Evolutionary conservation across 2,329 filamentous ascomycete genomes (phyloP), one percentile per base, ranked within the genome.

Genomic region (Nothophoma quercina): DNA sequence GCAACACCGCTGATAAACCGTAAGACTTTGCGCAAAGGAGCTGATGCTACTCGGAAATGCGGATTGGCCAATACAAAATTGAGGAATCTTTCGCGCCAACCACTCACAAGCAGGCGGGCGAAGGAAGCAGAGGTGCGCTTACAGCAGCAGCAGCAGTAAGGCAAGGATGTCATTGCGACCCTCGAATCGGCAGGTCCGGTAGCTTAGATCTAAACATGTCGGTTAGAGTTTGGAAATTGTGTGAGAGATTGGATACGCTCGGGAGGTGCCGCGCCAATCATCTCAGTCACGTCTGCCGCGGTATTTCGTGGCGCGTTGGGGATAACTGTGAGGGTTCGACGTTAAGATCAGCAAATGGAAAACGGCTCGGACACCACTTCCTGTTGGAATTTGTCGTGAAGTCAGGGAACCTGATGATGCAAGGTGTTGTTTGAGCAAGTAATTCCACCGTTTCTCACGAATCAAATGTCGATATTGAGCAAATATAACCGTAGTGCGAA

Each of bases 251-350:
- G 29, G 22, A 30, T 29, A 19, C 8, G 25, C 23, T 51, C 49
- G 49, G 49, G 28, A 23, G 23, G n/a, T 9, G 26, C 42, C 50
- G 50, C 12, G 25, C 50, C 50, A 52, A 52, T 52, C 42, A 42
- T 32, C 13, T 10, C 8, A 21, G n/a, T n/a, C n/a, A 21, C 2
- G 15, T 3, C 32, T 29, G 23, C n/a, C n/a, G n/a, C n/a, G n/a
- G n/a, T n/a, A n/a, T n/a, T n/a, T n/a, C n/a, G n/a, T n/a, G n/a
- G n/a, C n/a, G n/a, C n/a, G n/a, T n/a, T n/a, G n/a, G n/a, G n/a
- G n/a, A n/a, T n/a, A n/a, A n/a, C n/a, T n/a, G n/a, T n/a, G n/a
- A n/a, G n/a, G n/a, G n/a, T n/a, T n/a, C n/a, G n/a, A n/a, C n/a
- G n/a, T n/a, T n/a, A n/a, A n/a, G n/a, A n/a, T n/a, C n/a, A n/a